Evolutionary conservation across 2,329 filamentous ascomycete species (phyloP).

Genomic region (Diaporthe vaccinii): DNA sequence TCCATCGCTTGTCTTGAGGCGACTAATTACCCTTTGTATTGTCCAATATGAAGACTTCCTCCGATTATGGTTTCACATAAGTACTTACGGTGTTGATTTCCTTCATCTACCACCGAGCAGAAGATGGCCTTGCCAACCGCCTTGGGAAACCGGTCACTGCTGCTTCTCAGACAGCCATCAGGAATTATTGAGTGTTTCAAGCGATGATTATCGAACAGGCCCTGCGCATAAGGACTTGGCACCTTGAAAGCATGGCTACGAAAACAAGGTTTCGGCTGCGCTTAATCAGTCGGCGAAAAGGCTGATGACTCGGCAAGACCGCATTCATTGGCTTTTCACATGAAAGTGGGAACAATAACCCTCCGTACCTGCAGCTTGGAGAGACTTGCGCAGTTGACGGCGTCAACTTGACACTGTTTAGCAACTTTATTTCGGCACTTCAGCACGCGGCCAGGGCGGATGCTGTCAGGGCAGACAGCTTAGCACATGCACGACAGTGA

Average conservation of each 20-base stretch:
- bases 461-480: not conserved
- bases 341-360: not conserved
- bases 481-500: slow-evolving; percentile 1
- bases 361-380: slow-evolving; percentile 5
- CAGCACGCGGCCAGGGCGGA: not conserved
- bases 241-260: not conserved
- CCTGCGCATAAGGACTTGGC: not conserved
- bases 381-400: not conserved
- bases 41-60: not conserved
- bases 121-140: not conserved
- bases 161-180: accelerated
- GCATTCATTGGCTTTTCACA: not conserved
- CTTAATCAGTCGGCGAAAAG: not conserved
- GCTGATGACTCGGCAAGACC: not conserved
- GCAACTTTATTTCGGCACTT: slow-evolving; percentile 2
- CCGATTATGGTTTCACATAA: not conserved
- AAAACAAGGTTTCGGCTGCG: slow-evolving; percentile 12
- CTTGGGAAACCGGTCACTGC: not conserved
- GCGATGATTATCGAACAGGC: not conserved
- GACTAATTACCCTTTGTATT: too few species aligned
- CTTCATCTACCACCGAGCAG: too few species aligned
- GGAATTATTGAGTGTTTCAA: not conserved
- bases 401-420: not conserved
- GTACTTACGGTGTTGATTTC: not conserved
- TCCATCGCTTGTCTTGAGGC: not conserved